Conservation (phyloP, 176 grass and related monocot species). For the Hordeum vulgare region DNA sequence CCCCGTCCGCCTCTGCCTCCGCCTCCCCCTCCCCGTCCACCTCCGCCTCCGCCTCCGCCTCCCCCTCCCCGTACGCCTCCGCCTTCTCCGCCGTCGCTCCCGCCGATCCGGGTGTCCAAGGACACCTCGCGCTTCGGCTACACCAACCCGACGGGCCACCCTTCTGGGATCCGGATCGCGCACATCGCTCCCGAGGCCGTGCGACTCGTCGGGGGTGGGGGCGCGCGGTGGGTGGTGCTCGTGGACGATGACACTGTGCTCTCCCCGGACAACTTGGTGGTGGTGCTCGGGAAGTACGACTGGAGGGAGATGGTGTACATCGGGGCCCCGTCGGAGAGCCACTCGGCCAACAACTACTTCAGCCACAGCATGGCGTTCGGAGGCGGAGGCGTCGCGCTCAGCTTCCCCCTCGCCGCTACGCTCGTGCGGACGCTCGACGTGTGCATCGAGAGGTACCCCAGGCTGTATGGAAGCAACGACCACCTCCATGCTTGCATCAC, state of each 20-base stretch:
- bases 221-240: too few species aligned
- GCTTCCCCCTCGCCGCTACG: slow-evolving; percentile 67
- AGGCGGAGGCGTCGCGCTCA: slow-evolving; percentile 86
- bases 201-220: slow-evolving; percentile 38
- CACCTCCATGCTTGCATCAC: slow-evolving; percentile 96
- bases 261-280: too few species aligned
- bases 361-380: slow-evolving; percentile 95
- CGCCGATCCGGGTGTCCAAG: slow-evolving; percentile 80
- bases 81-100: too few species aligned
- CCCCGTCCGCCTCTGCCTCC: too few species aligned
- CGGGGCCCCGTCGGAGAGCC: too few species aligned
- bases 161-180: slow-evolving; percentile 88
- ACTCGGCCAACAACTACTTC: too few species aligned
- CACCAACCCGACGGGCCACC: slow-evolving; percentile 95
- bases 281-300: too few species aligned
- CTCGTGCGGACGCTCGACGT: slow-evolving; percentile 62
- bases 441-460: slow-evolving; percentile 92
- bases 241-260: too few species aligned
- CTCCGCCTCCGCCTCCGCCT: too few species aligned
- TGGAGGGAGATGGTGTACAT: too few species aligned
- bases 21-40: too few species aligned
- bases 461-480: slow-evolving; percentile 86
- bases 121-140: slow-evolving; percentile 91
- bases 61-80: too few species aligned
- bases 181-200: slow-evolving; percentile 83